phyloP scores from a whole-genome alignment of 768 basidiomycete genomes.

The Hericium rajendrae region DNA sequence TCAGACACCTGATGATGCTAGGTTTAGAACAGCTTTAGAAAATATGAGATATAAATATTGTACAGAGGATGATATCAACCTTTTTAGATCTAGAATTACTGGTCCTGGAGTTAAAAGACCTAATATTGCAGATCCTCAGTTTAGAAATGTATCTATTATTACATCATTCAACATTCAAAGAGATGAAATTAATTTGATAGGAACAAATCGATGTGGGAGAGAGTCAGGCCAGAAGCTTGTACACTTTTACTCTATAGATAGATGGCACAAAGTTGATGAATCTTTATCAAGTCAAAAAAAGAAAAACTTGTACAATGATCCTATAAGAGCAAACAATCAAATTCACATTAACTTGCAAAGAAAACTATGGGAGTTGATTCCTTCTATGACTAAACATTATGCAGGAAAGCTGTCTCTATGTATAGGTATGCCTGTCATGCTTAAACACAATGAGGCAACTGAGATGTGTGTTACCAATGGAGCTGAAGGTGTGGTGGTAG shows the following conservation, averaged over 20 bases:
- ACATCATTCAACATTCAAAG: conserved; percentile 27
- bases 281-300: background rate
- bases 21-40: conserved; percentile 22
- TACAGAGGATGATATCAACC: conserved; percentile 27
- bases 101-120: conserved; percentile 4
- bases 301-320: background rate
- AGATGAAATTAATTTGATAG: conserved; percentile 29
- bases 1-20: conserved; percentile 16
- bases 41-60: conserved; percentile 33
- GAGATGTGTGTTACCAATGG: conserved; percentile 19
- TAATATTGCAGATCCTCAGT: conserved; percentile 13
- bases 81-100: conserved; percentile 21
- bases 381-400: conserved; percentile 8
- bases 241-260: conserved; percentile 20
- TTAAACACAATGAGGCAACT: conserved; percentile 16
- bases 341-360: conserved; percentile 2
- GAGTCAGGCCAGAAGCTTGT: conserved; percentile 20
- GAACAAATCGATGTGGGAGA: conserved; percentile 22
- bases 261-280: background rate
- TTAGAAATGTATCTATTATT: conserved; percentile 29
- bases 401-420: conserved; percentile 15
- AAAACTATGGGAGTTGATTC: conserved; percentile 17
- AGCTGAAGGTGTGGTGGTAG: conserved; percentile 13
- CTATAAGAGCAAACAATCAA: background rate
- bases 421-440: conserved; percentile 16